Percentiles rank a stretch among this genome's conserved stretches.
Conservation (phyloP, 2,329 filamentous ascomycete genomes). For the Cercospora canescens region DNA sequence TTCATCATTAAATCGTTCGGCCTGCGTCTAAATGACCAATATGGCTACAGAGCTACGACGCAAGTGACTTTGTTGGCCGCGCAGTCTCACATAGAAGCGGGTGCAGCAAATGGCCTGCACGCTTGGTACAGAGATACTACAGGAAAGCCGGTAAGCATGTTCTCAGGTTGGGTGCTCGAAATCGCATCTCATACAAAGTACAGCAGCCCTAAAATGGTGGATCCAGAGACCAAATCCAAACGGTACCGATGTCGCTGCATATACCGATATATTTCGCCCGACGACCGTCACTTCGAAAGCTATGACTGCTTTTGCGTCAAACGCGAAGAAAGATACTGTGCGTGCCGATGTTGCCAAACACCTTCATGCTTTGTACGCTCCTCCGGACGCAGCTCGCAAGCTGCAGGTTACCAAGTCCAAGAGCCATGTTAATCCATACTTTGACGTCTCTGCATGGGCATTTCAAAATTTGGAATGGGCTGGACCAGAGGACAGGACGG, state of each 20-base stretch:
- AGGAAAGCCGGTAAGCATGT: slow-evolving; percentile 37
- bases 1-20: slow-evolving; percentile 51
- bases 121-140: slow-evolving; percentile 52
- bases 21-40: slow-evolving; percentile 47
- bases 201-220: slow-evolving; percentile 25
- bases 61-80: slow-evolving; percentile 53
- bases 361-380: slow-evolving; percentile 54
- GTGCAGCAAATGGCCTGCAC: slow-evolving; percentile 49
- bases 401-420: slow-evolving; percentile 45
- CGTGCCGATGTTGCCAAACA: slow-evolving; percentile 58
- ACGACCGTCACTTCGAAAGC: slow-evolving; percentile 61
- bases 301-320: slow-evolving; percentile 62
- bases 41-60: slow-evolving; percentile 53
- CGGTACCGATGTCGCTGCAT: slow-evolving; percentile 62
- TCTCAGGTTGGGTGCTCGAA: slow-evolving; percentile 8
- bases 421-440: slow-evolving; percentile 62
- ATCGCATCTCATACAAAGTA: slow-evolving; percentile 18
- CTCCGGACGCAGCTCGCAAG: slow-evolving; percentile 43
- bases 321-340: slow-evolving; percentile 65
- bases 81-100: slow-evolving; percentile 51
- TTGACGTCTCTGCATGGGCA: slow-evolving; percentile 67
- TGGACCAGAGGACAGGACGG: slow-evolving; percentile 57
- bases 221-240: slow-evolving; percentile 48
- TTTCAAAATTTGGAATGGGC: slow-evolving; percentile 66
- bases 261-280: slow-evolving; percentile 66